Evolutionary conservation across 495 filamentous ascomycete species (phyloP).

Genomic region (Penicillium simplicissimum): DNA sequence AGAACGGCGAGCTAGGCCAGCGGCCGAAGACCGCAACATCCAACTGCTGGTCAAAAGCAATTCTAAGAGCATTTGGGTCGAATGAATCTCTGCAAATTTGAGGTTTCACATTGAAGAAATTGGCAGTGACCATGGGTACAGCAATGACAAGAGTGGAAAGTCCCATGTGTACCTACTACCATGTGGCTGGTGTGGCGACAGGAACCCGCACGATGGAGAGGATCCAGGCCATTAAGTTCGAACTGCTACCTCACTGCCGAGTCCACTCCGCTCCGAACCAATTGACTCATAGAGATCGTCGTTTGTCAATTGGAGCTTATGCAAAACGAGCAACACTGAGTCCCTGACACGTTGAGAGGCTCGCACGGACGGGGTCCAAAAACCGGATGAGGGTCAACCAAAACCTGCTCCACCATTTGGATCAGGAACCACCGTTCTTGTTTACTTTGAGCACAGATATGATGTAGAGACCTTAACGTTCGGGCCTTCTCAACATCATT

Average conservation of each 20-base stretch:
- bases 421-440: conserved; percentile 12
- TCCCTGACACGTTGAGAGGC: conserved; percentile 14
- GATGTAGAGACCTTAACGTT: conserved; percentile 10
- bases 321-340: conserved; percentile 12
- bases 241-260: conserved; percentile 15
- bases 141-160: not conserved
- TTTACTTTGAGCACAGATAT: not conserved
- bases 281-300: conserved; percentile 12
- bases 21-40: conserved; percentile 6
- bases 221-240: conserved; percentile 4
- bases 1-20: conserved; percentile 8
- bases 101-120: not conserved
- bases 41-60: conserved; percentile 4
- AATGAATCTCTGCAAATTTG: conserved; percentile 5
- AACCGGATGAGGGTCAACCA: conserved; percentile 14
- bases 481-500: not conserved
- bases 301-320: conserved; percentile 11
- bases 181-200: conserved; percentile 13
- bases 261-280: conserved; percentile 2
- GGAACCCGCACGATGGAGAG: conserved; percentile 2
- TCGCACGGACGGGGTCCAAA: conserved; percentile 16
- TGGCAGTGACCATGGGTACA: not conserved
- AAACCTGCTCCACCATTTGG: conserved; percentile 17
- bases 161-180: conserved; percentile 8
- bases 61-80: not conserved